A percentile compares a stretch with the other conserved stretches of the same genome.
Evolutionary conservation across 2,329 filamentous ascomycete genomes (phyloP).

Genomic region (Hawksworthiomyces lignivorus): DNA sequence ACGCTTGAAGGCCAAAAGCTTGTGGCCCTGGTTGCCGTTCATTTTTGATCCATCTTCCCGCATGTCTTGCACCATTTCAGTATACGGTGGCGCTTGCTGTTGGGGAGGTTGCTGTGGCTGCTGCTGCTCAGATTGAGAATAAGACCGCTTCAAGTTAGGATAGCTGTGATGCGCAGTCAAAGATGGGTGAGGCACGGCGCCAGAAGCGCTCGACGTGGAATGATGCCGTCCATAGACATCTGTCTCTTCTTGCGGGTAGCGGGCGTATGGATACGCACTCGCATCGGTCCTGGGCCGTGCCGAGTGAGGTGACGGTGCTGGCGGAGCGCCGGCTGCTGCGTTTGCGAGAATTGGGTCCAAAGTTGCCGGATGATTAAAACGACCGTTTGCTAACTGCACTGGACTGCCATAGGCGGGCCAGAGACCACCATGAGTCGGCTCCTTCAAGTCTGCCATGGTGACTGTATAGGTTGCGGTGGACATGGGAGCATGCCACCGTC

Average conservation of each 20-base stretch:
- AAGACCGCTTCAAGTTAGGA: conserved; percentile 49
- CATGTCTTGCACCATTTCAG: conserved; percentile 54
- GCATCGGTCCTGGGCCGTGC: conserved; percentile 43
- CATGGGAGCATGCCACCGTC: conserved; percentile 45
- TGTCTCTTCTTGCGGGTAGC: conserved; percentile 48
- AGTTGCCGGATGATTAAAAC: conserved; percentile 35
- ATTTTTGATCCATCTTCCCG: conserved; percentile 51
- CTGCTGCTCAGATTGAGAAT: conserved; percentile 44
- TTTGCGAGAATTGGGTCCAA: conserved; percentile 43
- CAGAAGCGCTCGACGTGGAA: conserved; percentile 9
- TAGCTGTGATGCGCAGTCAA: conserved; percentile 45
- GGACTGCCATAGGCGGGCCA: conserved; percentile 52
- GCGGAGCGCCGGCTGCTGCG: conserved; percentile 19
- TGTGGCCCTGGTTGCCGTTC: conserved; percentile 53
- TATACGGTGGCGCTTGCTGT: conserved; percentile 36
- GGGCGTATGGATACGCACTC: conserved; percentile 42
- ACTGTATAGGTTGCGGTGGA: conserved; percentile 55
- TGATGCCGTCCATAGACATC: conserved; percentile 45
- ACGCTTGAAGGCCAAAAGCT: conserved; percentile 50
- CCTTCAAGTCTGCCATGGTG: conserved; percentile 58
- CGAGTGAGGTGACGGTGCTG: conserved; percentile 34
- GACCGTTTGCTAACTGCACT: conserved; percentile 42
- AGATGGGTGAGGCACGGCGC: conserved; percentile 25
- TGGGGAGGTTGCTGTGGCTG: not conserved
- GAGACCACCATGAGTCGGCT: conserved; percentile 48